These are phyloP conservation scores for Taiozyma sp. DNA, from an alignment of 1,139 yeast genomes.

Conservation along the genomic window DNA sequence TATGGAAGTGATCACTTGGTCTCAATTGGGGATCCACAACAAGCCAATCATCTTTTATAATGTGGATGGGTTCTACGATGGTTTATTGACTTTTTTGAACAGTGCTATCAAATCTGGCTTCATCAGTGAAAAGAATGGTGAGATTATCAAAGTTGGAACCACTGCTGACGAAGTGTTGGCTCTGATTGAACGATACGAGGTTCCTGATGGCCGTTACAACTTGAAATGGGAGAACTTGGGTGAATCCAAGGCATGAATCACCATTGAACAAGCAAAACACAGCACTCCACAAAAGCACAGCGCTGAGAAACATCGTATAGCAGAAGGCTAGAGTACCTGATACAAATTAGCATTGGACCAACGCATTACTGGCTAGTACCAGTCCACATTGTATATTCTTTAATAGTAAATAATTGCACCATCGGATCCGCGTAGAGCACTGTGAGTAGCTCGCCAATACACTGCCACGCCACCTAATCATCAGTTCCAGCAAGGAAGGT, in stretches of 20 bases:
- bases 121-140: conserved; percentile 60
- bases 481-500: too few species aligned
- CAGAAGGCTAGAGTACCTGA: neutral
- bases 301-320: neutral
- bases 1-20: conserved; percentile 89
- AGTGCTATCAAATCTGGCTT: conserved; percentile 60
- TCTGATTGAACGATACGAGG: conserved; percentile 51
- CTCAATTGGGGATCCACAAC: conserved; percentile 78
- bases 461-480: too few species aligned
- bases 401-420: neutral
- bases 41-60: conserved; percentile 78
- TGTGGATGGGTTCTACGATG: conserved; percentile 75
- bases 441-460: neutral
- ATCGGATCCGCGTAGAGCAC: neutral
- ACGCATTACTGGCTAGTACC: neutral
- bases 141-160: conserved; percentile 62
- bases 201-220: conserved; percentile 74
- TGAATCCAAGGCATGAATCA: neutral
- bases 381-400: neutral
- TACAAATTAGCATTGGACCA: neutral
- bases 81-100: conserved; percentile 52
- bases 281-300: neutral
- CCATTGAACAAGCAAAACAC: neutral
- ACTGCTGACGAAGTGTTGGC: conserved; percentile 63
- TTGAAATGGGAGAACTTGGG: conserved; percentile 55